phyloP scores from a whole-genome alignment of 148 eudicot species.

The Arbutus unedo region DNA sequence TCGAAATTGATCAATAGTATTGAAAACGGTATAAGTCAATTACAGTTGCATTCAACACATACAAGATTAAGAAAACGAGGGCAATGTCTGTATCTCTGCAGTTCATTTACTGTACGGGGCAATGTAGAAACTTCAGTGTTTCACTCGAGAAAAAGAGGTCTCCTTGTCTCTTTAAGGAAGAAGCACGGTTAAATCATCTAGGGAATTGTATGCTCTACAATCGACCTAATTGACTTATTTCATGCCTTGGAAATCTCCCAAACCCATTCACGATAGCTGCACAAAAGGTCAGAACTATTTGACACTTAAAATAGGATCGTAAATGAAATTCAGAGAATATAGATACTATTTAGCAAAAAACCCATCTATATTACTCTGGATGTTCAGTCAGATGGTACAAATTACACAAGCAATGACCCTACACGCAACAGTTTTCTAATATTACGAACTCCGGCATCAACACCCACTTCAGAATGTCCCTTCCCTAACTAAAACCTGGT shows the following conservation, averaged over 20 bases:
- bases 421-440: conserved; percentile 65
- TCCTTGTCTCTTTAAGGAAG: conserved; percentile 91
- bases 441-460: conserved; percentile 76
- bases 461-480: conserved; percentile 59
- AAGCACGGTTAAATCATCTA: conserved; percentile 73
- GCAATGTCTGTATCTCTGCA: too few species aligned
- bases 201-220: conserved; percentile 87
- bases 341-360: too few species aligned
- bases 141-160: conserved; percentile 94
- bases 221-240: conserved; percentile 24
- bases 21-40: not conserved
- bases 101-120: not conserved
- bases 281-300: conserved; percentile 12
- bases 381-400: too few species aligned
- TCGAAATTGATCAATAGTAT: conserved; percentile 7
- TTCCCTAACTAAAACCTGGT: conserved; percentile 27
- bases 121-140: conserved; percentile 68
- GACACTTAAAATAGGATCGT: not conserved
- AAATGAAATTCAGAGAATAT: not conserved
- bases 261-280: conserved; percentile 88
- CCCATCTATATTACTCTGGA: too few species aligned
- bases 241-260: conserved; percentile 68
- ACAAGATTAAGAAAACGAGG: not conserved
- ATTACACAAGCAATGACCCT: conserved; percentile 58
- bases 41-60: conserved; percentile 12